These are phyloP conservation scores for Sugiyamaella pinicola DNA, from an alignment of 1,139 yeast genomes.

Conservation along the genomic window DNA sequence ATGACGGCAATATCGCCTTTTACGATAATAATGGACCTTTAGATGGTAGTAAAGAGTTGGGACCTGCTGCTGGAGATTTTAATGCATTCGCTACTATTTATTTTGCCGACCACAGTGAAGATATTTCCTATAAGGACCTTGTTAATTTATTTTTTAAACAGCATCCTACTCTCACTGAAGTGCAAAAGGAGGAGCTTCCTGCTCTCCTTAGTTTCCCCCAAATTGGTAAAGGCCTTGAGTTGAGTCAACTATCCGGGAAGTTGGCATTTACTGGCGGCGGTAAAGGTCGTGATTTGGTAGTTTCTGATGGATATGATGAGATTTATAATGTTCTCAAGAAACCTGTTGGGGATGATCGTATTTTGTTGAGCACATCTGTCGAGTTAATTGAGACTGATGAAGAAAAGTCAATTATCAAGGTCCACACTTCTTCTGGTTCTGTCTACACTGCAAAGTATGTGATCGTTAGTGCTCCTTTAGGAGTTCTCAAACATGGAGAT, in stretches of 20 bases:
- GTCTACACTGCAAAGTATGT: slow-evolving; percentile 51
- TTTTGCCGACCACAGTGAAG: slow-evolving; percentile 47
- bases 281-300: slow-evolving; percentile 86
- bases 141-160: slow-evolving; percentile 51
- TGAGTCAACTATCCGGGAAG: slow-evolving; percentile 30
- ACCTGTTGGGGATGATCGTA: slow-evolving; percentile 46
- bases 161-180: slow-evolving; percentile 47
- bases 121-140: slow-evolving; percentile 56
- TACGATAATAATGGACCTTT: slow-evolving; percentile 43
- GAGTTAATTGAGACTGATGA: slow-evolving; percentile 41
- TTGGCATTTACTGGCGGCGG: slow-evolving; percentile 61
- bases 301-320: slow-evolving; percentile 66
- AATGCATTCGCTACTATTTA: slow-evolving; percentile 60
- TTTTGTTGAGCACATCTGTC: slow-evolving; percentile 54
- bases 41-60: slow-evolving; percentile 44
- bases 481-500: slow-evolving; percentile 55
- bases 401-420: slow-evolving; percentile 31
- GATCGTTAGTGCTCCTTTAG: slow-evolving; percentile 75
- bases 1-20: slow-evolving; percentile 48
- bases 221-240: slow-evolving; percentile 74
- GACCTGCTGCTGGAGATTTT: slow-evolving; percentile 58
- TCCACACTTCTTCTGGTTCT: slow-evolving; percentile 38
- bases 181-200: slow-evolving; percentile 54
- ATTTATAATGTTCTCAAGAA: slow-evolving; percentile 31
- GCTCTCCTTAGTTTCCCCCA: slow-evolving; percentile 60